Evolutionary conservation across 768 basidiomycete species (phyloP), one percentile per base, ranked within the genome.

Genomic region (Lactarius sanguifluus): DNA sequence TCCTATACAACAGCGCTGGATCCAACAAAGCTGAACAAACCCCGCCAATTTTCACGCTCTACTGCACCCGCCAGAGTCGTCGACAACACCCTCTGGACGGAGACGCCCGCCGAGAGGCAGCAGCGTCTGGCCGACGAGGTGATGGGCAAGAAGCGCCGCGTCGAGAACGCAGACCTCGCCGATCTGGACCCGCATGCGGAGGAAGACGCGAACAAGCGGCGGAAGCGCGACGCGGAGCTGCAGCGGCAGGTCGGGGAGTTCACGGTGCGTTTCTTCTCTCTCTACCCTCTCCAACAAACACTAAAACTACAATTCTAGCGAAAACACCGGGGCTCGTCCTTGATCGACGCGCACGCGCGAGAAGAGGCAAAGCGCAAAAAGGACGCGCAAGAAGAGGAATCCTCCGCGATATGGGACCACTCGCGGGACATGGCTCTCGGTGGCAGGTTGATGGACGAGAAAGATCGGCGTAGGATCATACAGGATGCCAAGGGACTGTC

Each of bases 51-150:
- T 76, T 86, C 89, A n/a, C 81, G 83, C 61, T 78, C 85, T 28
- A 71, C 73, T 3, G 74, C 78, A 15, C 77, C 80, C 1, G 76
- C 80, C 54, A 77, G 77, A 8, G 70, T 75, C 7, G 73, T 76
- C 36, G 90, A 91, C 70, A 83, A 77, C 62, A 88, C 87, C 2
- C 81, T 96, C 15, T 99, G 97, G 97, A 99, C 97, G 0, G 97
- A 99, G 80, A 98, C 97, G 0, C 97, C 97, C 0, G 89, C 89
- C 0, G 94, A 98, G 74, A 84, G 90, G 18, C 94, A 93, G 74
- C 89, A 96, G 72, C 85, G 97, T 1, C 80, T 98, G n/a, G 87
- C 88, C 1, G 96, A 98, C 73, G 96, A 99, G 76, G 89, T 97
- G 2, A 84, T 88, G n/a, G 96, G 97, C 50, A 94, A 92, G 78